phyloP scores from a whole-genome alignment of 768 basidiomycete genomes.

The Termitomyces sp. region DNA sequence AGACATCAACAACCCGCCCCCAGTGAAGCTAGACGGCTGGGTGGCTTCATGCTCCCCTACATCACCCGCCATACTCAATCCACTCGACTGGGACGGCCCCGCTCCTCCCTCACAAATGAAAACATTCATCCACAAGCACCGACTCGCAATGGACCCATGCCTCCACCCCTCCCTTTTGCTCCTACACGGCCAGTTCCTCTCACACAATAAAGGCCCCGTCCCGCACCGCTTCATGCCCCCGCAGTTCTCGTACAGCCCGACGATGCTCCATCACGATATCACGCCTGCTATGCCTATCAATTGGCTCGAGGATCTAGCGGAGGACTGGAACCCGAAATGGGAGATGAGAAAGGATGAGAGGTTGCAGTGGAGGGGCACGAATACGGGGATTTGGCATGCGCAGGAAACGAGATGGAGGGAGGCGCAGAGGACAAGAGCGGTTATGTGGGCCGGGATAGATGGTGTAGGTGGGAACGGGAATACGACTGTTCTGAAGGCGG shows the following conservation, averaged over 20 bases:
- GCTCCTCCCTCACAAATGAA: conserved; percentile 19
- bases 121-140: conserved; percentile 46
- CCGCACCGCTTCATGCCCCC: conserved; percentile 42
- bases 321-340: conserved; percentile 52
- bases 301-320: conserved; percentile 35
- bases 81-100: conserved; percentile 23
- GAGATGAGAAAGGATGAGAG: conserved; percentile 51
- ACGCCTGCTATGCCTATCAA: conserved; percentile 40
- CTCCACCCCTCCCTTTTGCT: conserved; percentile 35
- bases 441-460: conserved; percentile 27
- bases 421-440: conserved; percentile 41
- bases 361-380: conserved; percentile 70
- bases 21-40: conserved; percentile 31
- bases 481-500: conserved; percentile 30
- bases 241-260: conserved; percentile 47
- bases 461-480: conserved; percentile 17
- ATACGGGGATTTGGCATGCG: conserved; percentile 58
- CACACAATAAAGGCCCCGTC: conserved; percentile 40
- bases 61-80: conserved; percentile 26
- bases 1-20: conserved; percentile 18
- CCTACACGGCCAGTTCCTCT: conserved; percentile 49
- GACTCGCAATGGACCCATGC: conserved; percentile 45
- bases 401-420: conserved; percentile 37
- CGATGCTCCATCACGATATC: conserved; percentile 51
- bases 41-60: conserved; percentile 30